Conservation (phyloP, 75 land plant genomes). For the Pseudotsuga menziesii region DNA sequence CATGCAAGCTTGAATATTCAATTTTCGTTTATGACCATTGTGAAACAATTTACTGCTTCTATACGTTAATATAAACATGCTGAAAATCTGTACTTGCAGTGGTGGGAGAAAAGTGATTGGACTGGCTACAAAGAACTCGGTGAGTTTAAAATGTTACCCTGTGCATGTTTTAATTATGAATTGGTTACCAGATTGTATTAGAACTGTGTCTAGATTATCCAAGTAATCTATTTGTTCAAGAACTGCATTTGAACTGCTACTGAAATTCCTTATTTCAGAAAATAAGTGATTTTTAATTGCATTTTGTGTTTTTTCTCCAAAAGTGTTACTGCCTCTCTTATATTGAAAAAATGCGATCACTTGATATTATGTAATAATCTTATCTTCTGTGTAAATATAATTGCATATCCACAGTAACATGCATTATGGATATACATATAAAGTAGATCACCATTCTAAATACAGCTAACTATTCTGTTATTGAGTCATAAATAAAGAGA, state of each 20-base stretch:
- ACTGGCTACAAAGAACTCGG: slow-evolving; percentile 98
- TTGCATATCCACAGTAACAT: background rate
- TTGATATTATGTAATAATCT: background rate
- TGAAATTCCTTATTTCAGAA: too few relatives aligned
- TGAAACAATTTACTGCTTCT: background rate
- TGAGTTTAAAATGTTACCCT: slow-evolving; percentile 20
- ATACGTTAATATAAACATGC: background rate
- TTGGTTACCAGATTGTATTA: background rate
- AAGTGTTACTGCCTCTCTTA: too few relatives aligned
- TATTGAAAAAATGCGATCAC: background rate
- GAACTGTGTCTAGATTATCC: background rate
- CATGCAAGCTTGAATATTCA: background rate
- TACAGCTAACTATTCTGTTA: background rate
- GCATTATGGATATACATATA: background rate
- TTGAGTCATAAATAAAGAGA: background rate
- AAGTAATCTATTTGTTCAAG: background rate
- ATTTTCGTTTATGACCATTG: background rate
- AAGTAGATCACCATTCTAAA: background rate
- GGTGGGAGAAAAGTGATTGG: slow-evolving; percentile 99
- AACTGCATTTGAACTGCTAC: background rate
- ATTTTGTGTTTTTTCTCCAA: background rate
- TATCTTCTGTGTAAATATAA: background rate
- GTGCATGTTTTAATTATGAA: background rate
- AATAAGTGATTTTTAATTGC: background rate
- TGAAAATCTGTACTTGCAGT: slow-evolving; percentile 45